Conservation (phyloP, 177 flowering plant species). For the Vitis hybrid region DNA sequence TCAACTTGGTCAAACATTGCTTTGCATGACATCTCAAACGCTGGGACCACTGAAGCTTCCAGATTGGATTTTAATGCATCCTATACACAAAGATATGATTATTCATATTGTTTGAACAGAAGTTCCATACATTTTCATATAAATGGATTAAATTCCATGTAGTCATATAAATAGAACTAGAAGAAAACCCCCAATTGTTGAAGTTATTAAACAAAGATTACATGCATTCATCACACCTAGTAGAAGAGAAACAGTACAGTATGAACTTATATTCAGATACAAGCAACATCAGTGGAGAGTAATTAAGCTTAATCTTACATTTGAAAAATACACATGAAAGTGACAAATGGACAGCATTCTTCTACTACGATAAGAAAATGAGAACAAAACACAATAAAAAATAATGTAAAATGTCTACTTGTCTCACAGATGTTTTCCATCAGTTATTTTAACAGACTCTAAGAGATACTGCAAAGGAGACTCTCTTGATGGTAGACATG, state of each 20-base stretch:
- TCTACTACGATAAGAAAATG: no score
- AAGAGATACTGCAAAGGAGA: no score
- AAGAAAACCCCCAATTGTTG: background rate
- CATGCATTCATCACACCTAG: background rate
- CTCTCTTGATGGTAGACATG: no score
- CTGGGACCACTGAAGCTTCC: slow-evolving; percentile 79
- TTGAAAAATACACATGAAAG: no score
- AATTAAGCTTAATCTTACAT: no score
- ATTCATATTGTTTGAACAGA: background rate
- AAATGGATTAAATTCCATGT: background rate
- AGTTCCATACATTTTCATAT: background rate
- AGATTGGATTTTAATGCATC: slow-evolving; percentile 70
- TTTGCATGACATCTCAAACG: slow-evolving; percentile 93
- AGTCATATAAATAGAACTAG: background rate
- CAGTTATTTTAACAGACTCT: no score
- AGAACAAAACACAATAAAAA: no score
- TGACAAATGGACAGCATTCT: no score
- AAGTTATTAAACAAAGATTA: background rate
- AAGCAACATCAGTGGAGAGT: background rate
- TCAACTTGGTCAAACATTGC: slow-evolving; percentile 96
- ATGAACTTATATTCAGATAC: background rate
- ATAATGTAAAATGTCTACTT: no score
- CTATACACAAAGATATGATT: slow-evolving; percentile 34
- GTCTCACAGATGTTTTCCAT: no score
- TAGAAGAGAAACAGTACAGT: background rate